Conservation (phyloP, 2,329 filamentous ascomycete species). For the Fusarium pseudograminearum region DNA sequence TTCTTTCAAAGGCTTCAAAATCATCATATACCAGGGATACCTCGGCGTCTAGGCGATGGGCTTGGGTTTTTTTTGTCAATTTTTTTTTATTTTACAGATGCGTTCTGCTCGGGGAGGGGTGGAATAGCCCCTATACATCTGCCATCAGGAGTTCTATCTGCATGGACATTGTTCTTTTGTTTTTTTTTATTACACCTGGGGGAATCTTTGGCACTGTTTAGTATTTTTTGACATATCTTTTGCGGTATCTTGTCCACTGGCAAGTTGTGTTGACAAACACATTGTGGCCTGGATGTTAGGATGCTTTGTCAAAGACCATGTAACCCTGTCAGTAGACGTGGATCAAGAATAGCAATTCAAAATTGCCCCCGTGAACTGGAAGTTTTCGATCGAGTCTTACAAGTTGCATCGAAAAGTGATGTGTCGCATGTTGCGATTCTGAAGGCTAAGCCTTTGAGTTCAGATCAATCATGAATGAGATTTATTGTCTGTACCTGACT, state of each 20-base stretch:
- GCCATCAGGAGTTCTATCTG: conserved; percentile 37
- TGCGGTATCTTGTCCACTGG: conserved; percentile 4
- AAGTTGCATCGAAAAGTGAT: not conserved
- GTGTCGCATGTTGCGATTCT: not conserved
- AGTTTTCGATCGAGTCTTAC: conserved; percentile 2
- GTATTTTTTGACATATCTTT: conserved; percentile 16
- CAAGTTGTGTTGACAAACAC: not conserved
- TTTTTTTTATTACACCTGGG: conserved; percentile 16
- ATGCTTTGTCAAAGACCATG: not conserved
- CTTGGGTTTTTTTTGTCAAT: conserved; percentile 24
- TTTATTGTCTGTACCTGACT: conserved; percentile 33
- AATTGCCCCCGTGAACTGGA: not conserved
- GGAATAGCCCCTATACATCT: conserved; percentile 23
- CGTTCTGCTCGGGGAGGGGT: conserved; percentile 28
- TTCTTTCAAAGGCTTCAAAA: conserved; percentile 38
- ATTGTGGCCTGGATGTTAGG: not conserved
- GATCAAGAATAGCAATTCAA: not conserved
- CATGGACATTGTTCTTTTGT: conserved; percentile 25
- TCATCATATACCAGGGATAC: conserved; percentile 49
- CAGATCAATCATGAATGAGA: conserved; percentile 28
- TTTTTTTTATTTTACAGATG: conserved; percentile 23
- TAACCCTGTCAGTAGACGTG: not conserved
- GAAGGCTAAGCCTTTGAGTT: conserved; percentile 24
- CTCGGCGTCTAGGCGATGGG: conserved; percentile 45
- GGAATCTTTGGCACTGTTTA: conserved; percentile 18